Evolutionary conservation across 2,329 filamentous ascomycete genomes (phyloP).

Genomic region (Ceratocystis diversiconidia): DNA sequence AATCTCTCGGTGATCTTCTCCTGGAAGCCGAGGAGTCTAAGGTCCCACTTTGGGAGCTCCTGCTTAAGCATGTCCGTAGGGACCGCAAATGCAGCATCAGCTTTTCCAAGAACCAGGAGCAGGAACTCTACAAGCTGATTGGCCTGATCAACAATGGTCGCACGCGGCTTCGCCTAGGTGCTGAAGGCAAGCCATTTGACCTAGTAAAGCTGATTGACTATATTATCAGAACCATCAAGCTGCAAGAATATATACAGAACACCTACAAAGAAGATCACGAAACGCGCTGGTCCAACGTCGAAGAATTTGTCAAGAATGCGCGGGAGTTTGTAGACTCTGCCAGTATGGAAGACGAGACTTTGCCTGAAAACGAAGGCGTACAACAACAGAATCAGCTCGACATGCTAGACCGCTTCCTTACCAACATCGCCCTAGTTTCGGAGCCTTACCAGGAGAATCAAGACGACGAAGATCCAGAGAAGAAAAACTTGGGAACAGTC

Average conservation of each 20-base stretch:
- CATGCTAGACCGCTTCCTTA: conserved; percentile 62
- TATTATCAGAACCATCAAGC: conserved; percentile 50
- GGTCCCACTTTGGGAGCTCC: conserved; percentile 60
- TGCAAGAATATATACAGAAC: conserved; percentile 58
- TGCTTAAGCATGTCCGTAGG: conserved; percentile 42
- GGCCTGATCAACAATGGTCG: conserved; percentile 28
- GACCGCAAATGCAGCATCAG: conserved; percentile 33
- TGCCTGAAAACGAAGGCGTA: conserved; percentile 56
- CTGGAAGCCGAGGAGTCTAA: conserved; percentile 60
- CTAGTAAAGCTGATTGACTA: conserved; percentile 38
- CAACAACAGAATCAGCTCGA: conserved; percentile 51
- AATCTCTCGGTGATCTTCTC: conserved; percentile 57
- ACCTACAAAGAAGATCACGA: conserved; percentile 63
- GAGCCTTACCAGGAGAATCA: conserved; percentile 54
- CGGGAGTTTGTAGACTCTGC: conserved; percentile 48
- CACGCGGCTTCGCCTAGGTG: conserved; percentile 23
- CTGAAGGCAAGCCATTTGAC: conserved; percentile 23
- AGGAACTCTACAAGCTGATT: conserved; percentile 33
- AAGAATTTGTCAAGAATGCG: conserved; percentile 73
- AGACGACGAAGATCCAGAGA: conserved; percentile 35
- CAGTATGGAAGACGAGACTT: conserved; percentile 36
- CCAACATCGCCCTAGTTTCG: conserved; percentile 75
- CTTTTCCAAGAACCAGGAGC: conserved; percentile 34
- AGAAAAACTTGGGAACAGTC: conserved; percentile 35
- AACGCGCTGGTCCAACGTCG: conserved; percentile 71